These are phyloP conservation scores for Panicum hallii DNA, from an alignment of 202 grass and related monocot species.

Conservation along the genomic window DNA sequence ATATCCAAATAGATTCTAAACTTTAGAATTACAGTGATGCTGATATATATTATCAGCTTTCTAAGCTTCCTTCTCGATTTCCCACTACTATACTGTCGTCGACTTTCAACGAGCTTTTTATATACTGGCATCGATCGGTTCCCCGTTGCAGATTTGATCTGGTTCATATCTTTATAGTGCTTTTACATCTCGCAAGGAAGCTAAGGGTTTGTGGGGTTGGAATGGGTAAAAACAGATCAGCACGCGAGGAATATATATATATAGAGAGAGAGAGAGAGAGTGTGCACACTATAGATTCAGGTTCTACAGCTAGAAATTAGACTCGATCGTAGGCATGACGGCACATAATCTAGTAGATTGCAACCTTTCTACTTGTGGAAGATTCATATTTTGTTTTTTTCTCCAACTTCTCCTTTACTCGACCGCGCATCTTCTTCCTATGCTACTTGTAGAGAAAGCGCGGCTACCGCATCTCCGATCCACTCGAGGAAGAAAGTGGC, in stretches of 20 bases:
- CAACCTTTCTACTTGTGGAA: constrained; percentile 7
- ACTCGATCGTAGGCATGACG: too few relatives aligned
- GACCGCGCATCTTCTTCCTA: not conserved
- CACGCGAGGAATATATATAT: not conserved
- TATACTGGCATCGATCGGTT: not conserved
- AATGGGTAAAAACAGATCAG: not conserved
- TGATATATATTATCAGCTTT: not conserved
- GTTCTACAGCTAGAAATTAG: not conserved
- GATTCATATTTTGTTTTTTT: not conserved
- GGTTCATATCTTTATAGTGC: constrained; percentile 13
- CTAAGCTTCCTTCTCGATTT: not conserved
- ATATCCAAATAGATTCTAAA: too few relatives aligned
- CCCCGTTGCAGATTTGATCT: constrained; percentile 6
- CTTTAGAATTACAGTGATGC: too few relatives aligned
- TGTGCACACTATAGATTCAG: too few relatives aligned
- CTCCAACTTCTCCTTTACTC: not conserved
- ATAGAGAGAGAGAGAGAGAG: too few relatives aligned
- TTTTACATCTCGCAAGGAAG: not conserved
- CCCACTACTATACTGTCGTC: too few relatives aligned
- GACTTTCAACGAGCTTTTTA: not conserved
- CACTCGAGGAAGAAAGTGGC: not conserved
- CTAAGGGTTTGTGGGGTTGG: not conserved
- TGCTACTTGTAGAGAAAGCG: not conserved
- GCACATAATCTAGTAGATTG: not conserved
- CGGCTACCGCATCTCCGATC: not conserved